Base-by-base conservation (phyloP, 495 filamentous ascomycete species). In the Hypoxylon cercidicola region DNA sequence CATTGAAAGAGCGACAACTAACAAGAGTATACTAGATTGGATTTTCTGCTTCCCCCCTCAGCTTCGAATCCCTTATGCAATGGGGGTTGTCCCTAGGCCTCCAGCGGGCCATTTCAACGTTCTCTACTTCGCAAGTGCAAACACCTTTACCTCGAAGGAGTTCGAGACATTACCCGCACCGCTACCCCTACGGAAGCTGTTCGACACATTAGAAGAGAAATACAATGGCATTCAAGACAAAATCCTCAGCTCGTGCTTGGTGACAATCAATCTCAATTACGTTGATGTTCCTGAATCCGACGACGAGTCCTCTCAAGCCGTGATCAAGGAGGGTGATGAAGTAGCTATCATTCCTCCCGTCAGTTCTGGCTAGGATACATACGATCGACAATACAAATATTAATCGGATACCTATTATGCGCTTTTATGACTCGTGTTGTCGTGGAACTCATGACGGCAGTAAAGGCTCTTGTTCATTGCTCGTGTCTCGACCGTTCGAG, bases 321-420 rank as follows among this genome's bases (percentile, higher is more conserved):
- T 88, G 41, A 91, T 99, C 60, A 70, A 88, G 55, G 85, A 82
- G 18, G 93, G 93, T 15, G 91, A 95, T 67, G 95, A 99, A 77
- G 92, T 98, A 44, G 96, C 90, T 10, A 89, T 99, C 44, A 97
- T 99, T 62, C 95, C 95, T 28, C 95, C 95, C n/a, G 95, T 98
- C 49, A 98, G 95, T 81, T 91, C 90, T 35, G 91, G 92, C 32
- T 83, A 21, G 30, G 30, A 3, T 35, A n/a, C 20, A 39, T 13
- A 12, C 18, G 25, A 51, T 21, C 15, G 9, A 2, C 19, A 49
- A 25, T 32, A 43, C 43, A 19, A 39, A 60, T 55, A 28, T 55
- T 20, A 45, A 43, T 37, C 30, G 20, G 25, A 48, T 48, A 46
- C 11, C 19, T 25, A 15, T 19, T 46, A 44, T 32, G 47, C 44